Base-by-base conservation (phyloP, 495 filamentous ascomycete genomes). In the Penicillium silybi region DNA sequence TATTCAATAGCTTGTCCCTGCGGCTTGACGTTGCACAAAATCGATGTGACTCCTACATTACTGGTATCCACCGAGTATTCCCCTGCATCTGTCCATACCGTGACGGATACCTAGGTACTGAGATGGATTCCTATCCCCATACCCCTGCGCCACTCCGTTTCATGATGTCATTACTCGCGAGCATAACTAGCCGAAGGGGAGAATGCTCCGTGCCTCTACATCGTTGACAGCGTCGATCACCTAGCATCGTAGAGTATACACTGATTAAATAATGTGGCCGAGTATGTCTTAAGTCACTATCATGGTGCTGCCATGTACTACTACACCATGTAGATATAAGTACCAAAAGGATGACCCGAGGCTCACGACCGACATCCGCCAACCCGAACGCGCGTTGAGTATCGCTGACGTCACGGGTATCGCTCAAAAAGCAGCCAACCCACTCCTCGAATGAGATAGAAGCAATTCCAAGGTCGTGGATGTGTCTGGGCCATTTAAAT, bases 361-460 rank as follows among this genome's bases (percentile, higher is more conserved):
- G 34, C n/a, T 29, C 37, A 20, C 18, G 38, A 40, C 16, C n/a
- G 38, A 37, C 38, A 26, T 48, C 46, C 47, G 47, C 37, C 37
- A 39, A 39, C 37, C 37, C 37, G 37, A 39, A 17, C 26, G 16
- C 29, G 16, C 4, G 23, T 56, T 44, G 46, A 53, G 53, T 42
- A 50, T 54, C 53, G 25, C 50, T 61, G 58, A 61, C 58, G 58
- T 61, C 58, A 61, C 44, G 3, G 27, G 25, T 25, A 39, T 20
- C 13, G 26, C 44, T 53, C 41, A 4, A 43, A 4, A 43, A 26
- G 41, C 41, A 19, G 19, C 6, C 38, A 41, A 18, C 6, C 19
- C 38, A 41, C 19, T 41, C 38, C 16, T 17, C 37, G n/a, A 39
- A 41, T 41, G 10, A 19, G 38, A 41, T 17, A 5, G 9, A 41